Conservation (phyloP, 306 rosid species). For the Prunus fruticosa region DNA sequence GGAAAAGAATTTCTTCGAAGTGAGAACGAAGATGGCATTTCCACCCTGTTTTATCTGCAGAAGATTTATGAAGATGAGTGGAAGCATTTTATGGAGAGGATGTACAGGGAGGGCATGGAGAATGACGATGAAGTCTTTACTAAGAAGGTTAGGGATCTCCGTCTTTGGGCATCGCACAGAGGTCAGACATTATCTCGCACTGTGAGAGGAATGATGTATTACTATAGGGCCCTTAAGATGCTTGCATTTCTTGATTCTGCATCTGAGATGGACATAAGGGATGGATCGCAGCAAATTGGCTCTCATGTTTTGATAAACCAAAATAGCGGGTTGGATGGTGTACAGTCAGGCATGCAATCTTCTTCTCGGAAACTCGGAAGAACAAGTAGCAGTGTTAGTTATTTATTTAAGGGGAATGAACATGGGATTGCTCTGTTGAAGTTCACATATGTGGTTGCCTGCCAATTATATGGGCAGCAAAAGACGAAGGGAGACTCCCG, state of each 20-base stretch:
- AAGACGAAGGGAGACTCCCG: slow-evolving; percentile 66
- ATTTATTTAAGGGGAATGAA: slow-evolving; percentile 67
- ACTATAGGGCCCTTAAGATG: slow-evolving; percentile 83
- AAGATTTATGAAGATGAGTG: slow-evolving; percentile 91
- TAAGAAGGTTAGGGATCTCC: slow-evolving; percentile 57
- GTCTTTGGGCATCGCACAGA: slow-evolving; percentile 88
- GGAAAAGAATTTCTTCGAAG: slow-evolving; percentile 56
- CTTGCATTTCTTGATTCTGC: slow-evolving; percentile 87
- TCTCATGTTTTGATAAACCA: slow-evolving; percentile 49
- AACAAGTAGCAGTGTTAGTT: slow-evolving; percentile 47
- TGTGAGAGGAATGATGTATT: slow-evolving; percentile 96
- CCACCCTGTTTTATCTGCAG: slow-evolving; percentile 86
- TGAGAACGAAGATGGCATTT: slow-evolving; percentile 89
- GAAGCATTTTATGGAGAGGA: slow-evolving; percentile 84
- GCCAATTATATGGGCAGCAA: slow-evolving; percentile 84
- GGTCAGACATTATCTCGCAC: slow-evolving; percentile 96
- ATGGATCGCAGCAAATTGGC: slow-evolving; percentile 47
- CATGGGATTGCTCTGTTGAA: slow-evolving; percentile 81
- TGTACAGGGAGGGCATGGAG: slow-evolving; percentile 69
- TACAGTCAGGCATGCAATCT: slow-evolving; percentile 30
- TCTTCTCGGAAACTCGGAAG: slow-evolving; percentile 43
- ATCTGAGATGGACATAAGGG: slow-evolving; percentile 63
- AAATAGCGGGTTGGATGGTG: slow-evolving; percentile 38
- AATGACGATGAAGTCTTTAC: slow-evolving; percentile 64
- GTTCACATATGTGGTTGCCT: slow-evolving; percentile 84